A percentile compares a stretch with the other conserved stretches of the same genome.
These are phyloP conservation scores for Thuja plicata DNA, from an alignment of 83 land plant species.

Conservation along the genomic window DNA sequence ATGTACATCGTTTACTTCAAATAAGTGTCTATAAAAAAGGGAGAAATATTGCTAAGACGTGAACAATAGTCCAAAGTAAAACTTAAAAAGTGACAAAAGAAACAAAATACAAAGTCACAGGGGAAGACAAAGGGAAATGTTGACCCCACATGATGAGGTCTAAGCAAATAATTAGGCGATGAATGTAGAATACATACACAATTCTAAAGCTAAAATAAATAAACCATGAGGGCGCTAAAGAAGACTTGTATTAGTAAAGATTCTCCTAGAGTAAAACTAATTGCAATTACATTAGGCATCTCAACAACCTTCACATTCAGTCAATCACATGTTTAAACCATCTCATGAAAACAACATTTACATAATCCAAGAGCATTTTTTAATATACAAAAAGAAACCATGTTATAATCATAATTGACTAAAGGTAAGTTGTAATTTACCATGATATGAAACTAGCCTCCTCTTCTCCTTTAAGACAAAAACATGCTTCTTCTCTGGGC, in stretches of 20 bases:
- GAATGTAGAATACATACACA: not conserved
- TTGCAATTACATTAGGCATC: not conserved
- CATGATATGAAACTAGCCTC: slow-evolving; percentile 97
- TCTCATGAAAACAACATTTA: not conserved
- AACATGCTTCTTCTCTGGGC: slow-evolving; percentile 99
- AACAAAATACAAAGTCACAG: not conserved
- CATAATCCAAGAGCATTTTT: no score
- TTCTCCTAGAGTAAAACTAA: not conserved
- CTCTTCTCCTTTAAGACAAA: slow-evolving; percentile 99
- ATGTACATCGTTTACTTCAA: not conserved
- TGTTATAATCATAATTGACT: not conserved
- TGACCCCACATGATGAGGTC: not conserved
- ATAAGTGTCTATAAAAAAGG: not conserved
- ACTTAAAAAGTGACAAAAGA: not conserved
- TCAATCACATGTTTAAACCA: not conserved
- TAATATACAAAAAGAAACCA: no score
- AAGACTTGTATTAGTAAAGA: not conserved
- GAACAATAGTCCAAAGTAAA: not conserved
- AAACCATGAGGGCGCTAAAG: not conserved
- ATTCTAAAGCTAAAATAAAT: not conserved
- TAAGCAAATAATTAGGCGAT: not conserved
- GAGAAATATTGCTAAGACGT: not conserved
- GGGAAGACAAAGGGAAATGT: not conserved
- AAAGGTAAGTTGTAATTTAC: slow-evolving; percentile 27
- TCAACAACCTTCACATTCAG: not conserved